These are phyloP conservation scores for Coemansia sp. DNA, from an alignment of 192 early-diverging fungal genomes.

Conservation along the genomic window DNA sequence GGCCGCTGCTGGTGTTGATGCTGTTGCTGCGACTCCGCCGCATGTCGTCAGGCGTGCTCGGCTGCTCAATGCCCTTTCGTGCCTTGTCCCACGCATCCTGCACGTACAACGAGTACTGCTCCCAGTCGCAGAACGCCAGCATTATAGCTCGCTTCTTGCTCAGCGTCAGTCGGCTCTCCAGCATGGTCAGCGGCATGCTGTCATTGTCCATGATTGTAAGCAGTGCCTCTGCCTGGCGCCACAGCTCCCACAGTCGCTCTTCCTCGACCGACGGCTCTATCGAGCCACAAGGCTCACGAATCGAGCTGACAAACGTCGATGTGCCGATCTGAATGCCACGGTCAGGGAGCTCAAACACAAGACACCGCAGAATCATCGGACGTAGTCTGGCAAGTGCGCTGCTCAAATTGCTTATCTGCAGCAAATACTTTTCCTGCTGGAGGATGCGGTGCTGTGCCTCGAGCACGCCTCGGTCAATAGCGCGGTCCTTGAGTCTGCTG, in stretches of 20 bases:
- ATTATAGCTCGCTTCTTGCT: slow-evolving; percentile 58
- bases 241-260: slow-evolving; percentile 57
- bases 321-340: slow-evolving; percentile 50
- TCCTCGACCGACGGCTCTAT: slow-evolving; percentile 53
- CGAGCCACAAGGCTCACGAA: slow-evolving; percentile 47
- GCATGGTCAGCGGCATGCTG: slow-evolving; percentile 33
- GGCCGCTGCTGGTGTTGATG: slow-evolving; percentile 24
- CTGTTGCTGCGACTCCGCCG: slow-evolving; percentile 37
- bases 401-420: slow-evolving; percentile 51
- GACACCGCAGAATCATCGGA: slow-evolving; percentile 50
- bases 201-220: slow-evolving; percentile 57
- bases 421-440: slow-evolving; percentile 50
- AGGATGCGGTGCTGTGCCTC: slow-evolving; percentile 53
- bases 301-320: slow-evolving; percentile 38
- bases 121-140: slow-evolving; percentile 57
- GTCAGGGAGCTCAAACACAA: slow-evolving; percentile 55
- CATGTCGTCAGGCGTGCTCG: slow-evolving; percentile 6
- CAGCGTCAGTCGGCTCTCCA: slow-evolving; percentile 42
- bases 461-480: slow-evolving; percentile 51
- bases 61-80: slow-evolving; percentile 41
- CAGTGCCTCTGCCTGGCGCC: slow-evolving; percentile 55
- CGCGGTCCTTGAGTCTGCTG: slow-evolving; percentile 49
- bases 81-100: slow-evolving; percentile 56
- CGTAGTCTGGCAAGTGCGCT: slow-evolving; percentile 41
- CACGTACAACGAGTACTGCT: slow-evolving; percentile 56